A percentile compares a stretch with the other conserved stretches of the same genome.
Conservation (phyloP, 345 rosid species). For the Aethionema arabicum region DNA sequence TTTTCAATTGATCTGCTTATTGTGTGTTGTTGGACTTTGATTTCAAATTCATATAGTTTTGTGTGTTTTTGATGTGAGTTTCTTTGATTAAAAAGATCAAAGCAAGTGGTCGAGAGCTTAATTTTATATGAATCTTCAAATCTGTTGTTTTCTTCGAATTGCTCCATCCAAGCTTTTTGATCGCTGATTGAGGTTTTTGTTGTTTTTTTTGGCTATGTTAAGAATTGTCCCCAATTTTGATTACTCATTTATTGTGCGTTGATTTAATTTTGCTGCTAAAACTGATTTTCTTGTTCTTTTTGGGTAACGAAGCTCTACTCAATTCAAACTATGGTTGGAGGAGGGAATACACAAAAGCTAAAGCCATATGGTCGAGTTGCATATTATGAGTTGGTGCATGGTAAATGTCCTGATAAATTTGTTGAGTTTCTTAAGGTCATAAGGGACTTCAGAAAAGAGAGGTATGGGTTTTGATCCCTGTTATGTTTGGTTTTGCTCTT, state of each 20-base stretch:
- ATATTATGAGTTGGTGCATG: slow-evolving; percentile 87
- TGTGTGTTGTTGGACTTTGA: slow-evolving; percentile 15
- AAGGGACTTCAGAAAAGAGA: slow-evolving; percentile 96
- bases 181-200: slow-evolving; percentile 26
- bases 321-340: slow-evolving; percentile 55
- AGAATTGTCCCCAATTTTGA: too few relatives aligned
- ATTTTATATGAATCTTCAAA: slow-evolving; percentile 52
- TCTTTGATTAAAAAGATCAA: slow-evolving; percentile 35
- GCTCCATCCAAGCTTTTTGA: background rate
- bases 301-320: slow-evolving; percentile 60
- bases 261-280: slow-evolving; percentile 22
- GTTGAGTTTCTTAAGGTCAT: slow-evolving; percentile 94
- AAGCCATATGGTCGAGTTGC: slow-evolving; percentile 90
- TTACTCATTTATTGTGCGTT: slow-evolving; percentile 1
- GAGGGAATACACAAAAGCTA: slow-evolving; percentile 62
- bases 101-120: slow-evolving; percentile 62
- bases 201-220: background rate
- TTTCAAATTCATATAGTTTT: slow-evolving; percentile 17
- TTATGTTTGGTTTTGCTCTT: background rate
- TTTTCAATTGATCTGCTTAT: slow-evolving; percentile 32
- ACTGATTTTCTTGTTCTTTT: slow-evolving; percentile 7
- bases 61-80: slow-evolving; percentile 40
- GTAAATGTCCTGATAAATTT: slow-evolving; percentile 80
- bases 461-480: slow-evolving; percentile 45
- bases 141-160: slow-evolving; percentile 41